Evolutionary conservation across 192 early-diverging fungal genomes (phyloP), one percentile per base, ranked within the genome.

Genomic region (Rhizophlyctis rosea): DNA sequence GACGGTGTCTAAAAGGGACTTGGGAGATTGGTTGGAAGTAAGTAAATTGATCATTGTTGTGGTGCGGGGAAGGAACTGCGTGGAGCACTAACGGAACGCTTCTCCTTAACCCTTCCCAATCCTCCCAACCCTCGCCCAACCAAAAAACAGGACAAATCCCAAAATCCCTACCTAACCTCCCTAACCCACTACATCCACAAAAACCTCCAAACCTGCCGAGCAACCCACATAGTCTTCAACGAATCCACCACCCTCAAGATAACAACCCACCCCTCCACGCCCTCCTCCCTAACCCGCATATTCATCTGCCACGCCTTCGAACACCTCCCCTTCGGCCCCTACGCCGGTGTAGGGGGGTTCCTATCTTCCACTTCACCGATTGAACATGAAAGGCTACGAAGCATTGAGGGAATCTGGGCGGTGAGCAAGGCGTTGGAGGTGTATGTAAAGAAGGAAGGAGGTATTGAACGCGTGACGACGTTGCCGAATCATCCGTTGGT

Each of bases 321-420:
- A 44, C 53, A 61, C 25, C 31, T 68, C 28, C 67, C 67, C 4
- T 68, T 68, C 34, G 67, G 67, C 13, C 67, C 67, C 14, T 68
- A 44, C 18, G 39, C 39, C 9, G 18, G 39, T 7, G 39, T 7
- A 13, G 39, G 39, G 39, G 9, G 9, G 39, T 44, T 7, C 9
- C 39, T 13, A 44, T 7, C 9, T 44, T 7, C 39, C 9, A n/a
- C n/a, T n/a, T n/a, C n/a, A n/a, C n/a, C n/a, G n/a, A n/a, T n/a
- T n/a, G n/a, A 67, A 34, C 57, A 59, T 30, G 31, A 50, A 16
- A 56, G 57, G 9, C 54, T 67, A 1, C 39, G 50, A 14, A 48
- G 60, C 13, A 58, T 67, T 14, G 65, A 67, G 4, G 65, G 57
- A 3, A 47, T 67, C 11, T 67, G 65, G 65, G 39, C 57, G 24